phyloP scores from a whole-genome alignment of 2,329 filamentous ascomycete species.

The Fusarium redolens region DNA sequence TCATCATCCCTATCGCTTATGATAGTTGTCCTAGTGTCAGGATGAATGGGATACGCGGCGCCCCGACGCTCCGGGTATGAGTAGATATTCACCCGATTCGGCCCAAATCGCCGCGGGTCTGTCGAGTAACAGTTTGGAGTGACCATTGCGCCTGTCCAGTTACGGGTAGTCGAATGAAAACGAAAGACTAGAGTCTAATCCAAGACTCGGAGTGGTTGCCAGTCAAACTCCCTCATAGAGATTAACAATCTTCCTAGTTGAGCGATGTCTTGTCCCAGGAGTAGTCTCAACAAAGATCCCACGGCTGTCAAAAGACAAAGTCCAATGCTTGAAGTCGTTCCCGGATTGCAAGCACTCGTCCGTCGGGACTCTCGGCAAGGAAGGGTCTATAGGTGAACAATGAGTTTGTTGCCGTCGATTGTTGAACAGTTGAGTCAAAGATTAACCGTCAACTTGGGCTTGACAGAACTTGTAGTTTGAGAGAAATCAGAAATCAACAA shows the following conservation, averaged over 20 bases:
- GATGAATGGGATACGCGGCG: constrained; percentile 29
- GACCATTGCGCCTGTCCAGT: constrained; percentile 30
- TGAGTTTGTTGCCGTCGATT: neutral
- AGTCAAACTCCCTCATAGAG: constrained; percentile 25
- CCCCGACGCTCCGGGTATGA: constrained; percentile 39
- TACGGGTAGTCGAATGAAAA: neutral
- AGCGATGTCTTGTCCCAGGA: neutral
- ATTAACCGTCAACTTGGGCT: neutral
- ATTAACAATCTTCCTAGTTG: neutral
- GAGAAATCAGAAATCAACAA: constrained; percentile 7
- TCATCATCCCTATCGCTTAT: constrained; percentile 53
- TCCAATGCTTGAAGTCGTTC: constrained; percentile 4
- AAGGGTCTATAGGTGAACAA: constrained; percentile 3
- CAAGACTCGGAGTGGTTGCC: neutral
- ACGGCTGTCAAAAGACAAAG: constrained; percentile 4
- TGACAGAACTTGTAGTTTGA: neutral
- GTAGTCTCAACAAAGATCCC: neutral
- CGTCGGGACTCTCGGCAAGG: constrained; percentile 16
- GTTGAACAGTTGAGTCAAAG: constrained; percentile 5
- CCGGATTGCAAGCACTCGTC: constrained; percentile 34
- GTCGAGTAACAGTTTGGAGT: constrained; percentile 34
- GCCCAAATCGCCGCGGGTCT: constrained; percentile 33
- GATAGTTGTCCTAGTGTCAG: constrained; percentile 28
- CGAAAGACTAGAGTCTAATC: constrained; percentile 2
- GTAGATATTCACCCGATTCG: constrained; percentile 27